These are phyloP conservation scores for Yarrowia galli DNA, from an alignment of 1,139 yeast genomes.

Conservation along the genomic window DNA sequence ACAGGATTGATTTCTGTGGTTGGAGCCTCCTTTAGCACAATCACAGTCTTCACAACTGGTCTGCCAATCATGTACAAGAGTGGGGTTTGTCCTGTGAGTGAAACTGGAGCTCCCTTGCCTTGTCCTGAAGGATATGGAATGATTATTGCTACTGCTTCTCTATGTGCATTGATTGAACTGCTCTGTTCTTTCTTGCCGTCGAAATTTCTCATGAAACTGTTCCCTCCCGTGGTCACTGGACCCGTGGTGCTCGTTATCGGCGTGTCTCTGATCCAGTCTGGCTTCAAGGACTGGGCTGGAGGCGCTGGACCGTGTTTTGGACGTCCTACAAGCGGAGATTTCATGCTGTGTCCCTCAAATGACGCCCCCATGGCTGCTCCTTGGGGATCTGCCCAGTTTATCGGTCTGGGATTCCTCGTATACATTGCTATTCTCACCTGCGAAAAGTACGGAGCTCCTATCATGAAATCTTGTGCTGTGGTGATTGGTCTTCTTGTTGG, in stretches of 20 bases:
- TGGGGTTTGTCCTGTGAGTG: constrained; percentile 70
- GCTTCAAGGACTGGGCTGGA: constrained; percentile 86
- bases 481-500: constrained; percentile 83
- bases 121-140: constrained; percentile 92
- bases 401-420: constrained; percentile 87
- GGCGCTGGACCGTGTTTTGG: constrained; percentile 63
- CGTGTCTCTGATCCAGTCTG: constrained; percentile 67
- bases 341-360: constrained; percentile 55
- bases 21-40: constrained; percentile 89
- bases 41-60: constrained; percentile 76
- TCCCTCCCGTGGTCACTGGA: constrained; percentile 92
- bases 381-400: constrained; percentile 86
- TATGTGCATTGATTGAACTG: constrained; percentile 78
- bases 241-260: constrained; percentile 90
- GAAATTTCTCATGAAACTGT: constrained; percentile 66
- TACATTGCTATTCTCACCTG: constrained; percentile 72
- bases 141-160: constrained; percentile 78
- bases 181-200: constrained; percentile 79
- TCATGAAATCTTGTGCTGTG: constrained; percentile 92
- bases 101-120: constrained; percentile 68
- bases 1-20: constrained; percentile 88
- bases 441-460: constrained; percentile 92
- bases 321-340: constrained; percentile 57
- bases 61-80: constrained; percentile 78
- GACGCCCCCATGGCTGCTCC: constrained; percentile 63